Base-by-base conservation (phyloP, 2,329 filamentous ascomycete species). In the Microcera coccophila region DNA sequence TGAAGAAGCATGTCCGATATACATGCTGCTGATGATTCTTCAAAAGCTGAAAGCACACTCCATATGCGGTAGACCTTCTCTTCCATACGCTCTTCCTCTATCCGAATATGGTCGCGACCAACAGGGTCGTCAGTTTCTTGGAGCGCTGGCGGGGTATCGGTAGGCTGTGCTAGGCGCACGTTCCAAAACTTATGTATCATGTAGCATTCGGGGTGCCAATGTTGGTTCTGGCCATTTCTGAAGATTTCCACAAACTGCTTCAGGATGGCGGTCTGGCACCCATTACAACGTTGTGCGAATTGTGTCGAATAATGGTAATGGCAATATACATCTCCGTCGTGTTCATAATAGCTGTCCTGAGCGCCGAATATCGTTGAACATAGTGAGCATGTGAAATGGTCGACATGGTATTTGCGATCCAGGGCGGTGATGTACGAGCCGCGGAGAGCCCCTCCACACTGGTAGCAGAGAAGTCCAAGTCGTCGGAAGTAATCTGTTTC, bases 121-220 rank as follows among this genome's bases (percentile, higher is more conserved):
- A 84, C 80, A 36, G 69, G 63, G 41, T 80, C 75, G 40, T 74
- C 70, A 10, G 65, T 62, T 39, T 75, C 58, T 20, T 52, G 21
- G n/a, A 67, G 62, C 16, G 65, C 52, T 21, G 65, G 67, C 43
- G 74, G 69, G 26, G 72, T 61, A 44, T 82, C 74, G 31, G 76
- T 75, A 10, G 78, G 74, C 19, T 82, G 76, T 10, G 82, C 81
- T 28, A 98, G 74, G 39, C 93, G 84, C 46, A 98, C 93, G 62
- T 97, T 98, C 93, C 93, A 98, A 68, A 97, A 98, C 62, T 98
- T 98, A 71, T 98, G 93, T 50, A 98, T 98, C 93, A 98, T 98
- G 68, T 98, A 98, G 67, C 93, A 98, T 68, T 98, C 93, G 2
- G 93, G 93, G 63, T 98, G 93, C 93, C 93, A 98, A 64, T 98